Evolutionary conservation across 1,139 yeast genomes (phyloP), one percentile per base, ranked within the genome.

Genomic region (Sugiyamaella sp.): DNA sequence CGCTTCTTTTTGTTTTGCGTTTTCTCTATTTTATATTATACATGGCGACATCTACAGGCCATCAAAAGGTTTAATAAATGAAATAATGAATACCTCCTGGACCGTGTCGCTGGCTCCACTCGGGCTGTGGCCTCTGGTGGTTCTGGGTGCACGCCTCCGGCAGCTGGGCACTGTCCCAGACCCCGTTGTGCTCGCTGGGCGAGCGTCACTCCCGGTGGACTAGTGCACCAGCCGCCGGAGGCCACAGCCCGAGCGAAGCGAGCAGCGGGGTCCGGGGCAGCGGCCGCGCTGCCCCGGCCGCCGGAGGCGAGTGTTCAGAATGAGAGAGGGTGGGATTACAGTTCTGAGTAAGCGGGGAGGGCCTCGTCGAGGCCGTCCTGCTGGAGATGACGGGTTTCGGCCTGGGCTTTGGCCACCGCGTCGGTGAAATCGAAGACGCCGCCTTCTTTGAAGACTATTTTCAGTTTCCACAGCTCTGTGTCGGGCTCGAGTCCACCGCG

Each of bases 401-500:
- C 37, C 29, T 46, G 50, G n/a, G 27, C 29, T 25, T 25, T 20
- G 8, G 19, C 27, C 3, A 46, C 25, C 5, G 27, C 27, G 14
- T 27, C 32, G 2, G 45, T 55, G 43, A 66, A 70, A 46, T 68
- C 71, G 51, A 68, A 57, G 4, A 65, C 69, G 3, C 72, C 71
- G 5, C 74, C 73, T 14, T 60, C 58, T n/a, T 56, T 59, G 54
- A 70, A 70, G 5, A 53, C 57, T n/a, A 68, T 46, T 9, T 44
- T 37, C 16, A 67, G 53, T 2, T 57, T 55, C 70, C 71, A 69
- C 29, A 54, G 24, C 27, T 46, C 52, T 12, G 53, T 54, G 9
- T 37, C 46, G 1, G 69, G 69, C 44, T 66, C 70, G 5, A 67
- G 47, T 1, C 65, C 61, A 0, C 65, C 60, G 1, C 63, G 58